phyloP scores from a whole-genome alignment of 805 yeast species.

The Saturnispora sanitii region DNA sequence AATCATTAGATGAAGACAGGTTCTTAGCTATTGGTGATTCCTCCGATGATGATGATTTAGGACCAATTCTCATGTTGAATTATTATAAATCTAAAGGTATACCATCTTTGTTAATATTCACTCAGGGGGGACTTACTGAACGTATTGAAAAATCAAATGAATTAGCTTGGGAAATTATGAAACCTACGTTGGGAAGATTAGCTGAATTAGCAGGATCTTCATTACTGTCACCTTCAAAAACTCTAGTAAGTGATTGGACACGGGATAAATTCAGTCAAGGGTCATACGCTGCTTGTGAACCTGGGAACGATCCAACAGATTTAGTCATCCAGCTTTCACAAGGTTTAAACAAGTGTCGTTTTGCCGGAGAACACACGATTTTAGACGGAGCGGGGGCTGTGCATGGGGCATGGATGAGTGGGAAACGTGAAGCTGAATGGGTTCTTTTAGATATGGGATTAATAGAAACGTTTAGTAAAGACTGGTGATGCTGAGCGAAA shows the following conservation, averaged over 20 bases:
- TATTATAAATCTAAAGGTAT: slow-evolving; percentile 37
- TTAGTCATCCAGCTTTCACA: slow-evolving; percentile 50
- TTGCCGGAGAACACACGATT: slow-evolving; percentile 88
- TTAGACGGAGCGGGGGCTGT: slow-evolving; percentile 86
- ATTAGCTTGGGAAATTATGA: slow-evolving; percentile 46
- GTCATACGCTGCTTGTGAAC: slow-evolving; percentile 63
- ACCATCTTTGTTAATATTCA: slow-evolving; percentile 53
- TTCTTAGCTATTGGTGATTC: slow-evolving; percentile 28
- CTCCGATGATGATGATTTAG: slow-evolving; percentile 12
- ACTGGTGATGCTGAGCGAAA: background rate
- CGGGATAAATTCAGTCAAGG: slow-evolving; percentile 71
- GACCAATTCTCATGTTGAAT: slow-evolving; percentile 57
- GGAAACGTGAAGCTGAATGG: slow-evolving; percentile 23
- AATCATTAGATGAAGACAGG: slow-evolving; percentile 36
- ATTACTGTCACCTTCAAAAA: slow-evolving; percentile 27
- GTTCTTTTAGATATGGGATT: slow-evolving; percentile 17
- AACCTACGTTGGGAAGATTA: slow-evolving; percentile 36
- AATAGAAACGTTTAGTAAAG: slow-evolving; percentile 10
- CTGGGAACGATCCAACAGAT: slow-evolving; percentile 62
- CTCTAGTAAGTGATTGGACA: slow-evolving; percentile 65
- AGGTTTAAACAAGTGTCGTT: slow-evolving; percentile 53
- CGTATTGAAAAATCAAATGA: slow-evolving; percentile 41
- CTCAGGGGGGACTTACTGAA: slow-evolving; percentile 67
- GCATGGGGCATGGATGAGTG: slow-evolving; percentile 84
- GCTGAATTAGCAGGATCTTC: slow-evolving; percentile 12